Evolutionary conservation across 768 basidiomycete species (phyloP), one percentile per base, ranked within the genome.

Genomic region (Pleurotus tuber-regium): DNA sequence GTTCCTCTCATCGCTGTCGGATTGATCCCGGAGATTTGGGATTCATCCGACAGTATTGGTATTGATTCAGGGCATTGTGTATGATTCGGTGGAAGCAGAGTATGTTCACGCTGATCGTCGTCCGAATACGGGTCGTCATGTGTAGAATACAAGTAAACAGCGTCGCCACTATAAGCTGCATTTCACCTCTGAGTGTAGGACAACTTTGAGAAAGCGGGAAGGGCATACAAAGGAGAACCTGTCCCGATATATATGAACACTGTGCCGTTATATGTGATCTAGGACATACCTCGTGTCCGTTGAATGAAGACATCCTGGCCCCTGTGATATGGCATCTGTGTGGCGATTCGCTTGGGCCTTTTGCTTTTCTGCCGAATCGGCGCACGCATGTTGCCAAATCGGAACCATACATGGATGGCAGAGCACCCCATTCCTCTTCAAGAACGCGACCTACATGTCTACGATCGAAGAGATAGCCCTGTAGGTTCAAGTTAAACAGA

Each of bases 381-480:
- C 92, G 78, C 16, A 94, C 89, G 62, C 92, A 94, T 9, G 86
- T 86, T 2, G 88, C 88, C 41, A 84, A 61, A 39, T 78, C 78
- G 19, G 72, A 71, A 2, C 70, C 60, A 19, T 72, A 59, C 16
- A 61, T 57, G 29, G 58, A 63, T 4, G 77, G 76, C 11, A 79
- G 69, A 52, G 75, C 66, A 11, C 90, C 90, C 89, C 89, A 91
- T 59, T 89, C 83, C 42, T 78, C 79, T 51, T 71, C 66, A 36
- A 90, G 67, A 26, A 74, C 69, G 9, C 84, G 79, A 5, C 83
- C 82, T 12, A 79, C 67, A 58, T 90, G 85, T 42, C 92, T 77
- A 49, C 92, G 78, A 64, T 96, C 92, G 61, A 89, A 94, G 2
- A 96, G 76, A 64, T 83, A 89, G 1, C 84, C 89, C 86, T 90